Evolutionary conservation across 2,329 filamentous ascomycete genomes (phyloP), one percentile per base, ranked within the genome.

Genomic region (Stagonosporopsis cucurbitacearum): DNA sequence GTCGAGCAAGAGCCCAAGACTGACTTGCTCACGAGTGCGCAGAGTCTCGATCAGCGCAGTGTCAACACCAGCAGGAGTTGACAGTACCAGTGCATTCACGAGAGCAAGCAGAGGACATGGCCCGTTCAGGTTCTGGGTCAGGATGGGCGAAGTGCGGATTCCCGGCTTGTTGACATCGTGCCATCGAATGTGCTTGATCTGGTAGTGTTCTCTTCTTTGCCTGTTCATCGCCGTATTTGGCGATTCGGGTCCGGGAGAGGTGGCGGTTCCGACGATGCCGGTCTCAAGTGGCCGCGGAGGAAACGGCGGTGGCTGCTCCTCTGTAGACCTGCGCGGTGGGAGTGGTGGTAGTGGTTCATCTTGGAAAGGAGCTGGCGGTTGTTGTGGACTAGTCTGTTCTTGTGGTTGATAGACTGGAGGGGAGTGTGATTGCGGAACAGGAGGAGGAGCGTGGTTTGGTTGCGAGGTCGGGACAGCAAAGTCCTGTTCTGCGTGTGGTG

Each of bases 71-170:
- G 86, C 80, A 1, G 89, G 88, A 0, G 92, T 94, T 2, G 92
- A 93, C 50, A 99, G 79, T 0, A 92, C 90, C 15, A 99, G 81
- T 1, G 93, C 93, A 72, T 99, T 99, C 55, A 98, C 93, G 5
- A 99, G 81, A 2, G 95, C 95, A 23, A 99, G 86, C 13, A 99
- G 78, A 1, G 95, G 95, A 74, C 95, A 99, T 1, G 95, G 95
- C 0, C 95, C 95, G 67, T 99, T 99, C 53, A 88, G 86, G 65
- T 97, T 98, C 70, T 99, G 94, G 3, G 96, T 87, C 36, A 98
- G 80, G 52, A 98, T 92, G 0, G 95, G 94, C 0, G 92, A 94
- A n/a, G 84, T 83, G 39, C 91, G 84, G 33, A 91, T 86, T n/a
- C 84, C 81, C 1, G 80, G 73, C 0, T 82, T 80, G 11, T 72